phyloP scores from a whole-genome alignment of 2,329 filamentous ascomycete species.

The Neonectria neomacrospora region DNA sequence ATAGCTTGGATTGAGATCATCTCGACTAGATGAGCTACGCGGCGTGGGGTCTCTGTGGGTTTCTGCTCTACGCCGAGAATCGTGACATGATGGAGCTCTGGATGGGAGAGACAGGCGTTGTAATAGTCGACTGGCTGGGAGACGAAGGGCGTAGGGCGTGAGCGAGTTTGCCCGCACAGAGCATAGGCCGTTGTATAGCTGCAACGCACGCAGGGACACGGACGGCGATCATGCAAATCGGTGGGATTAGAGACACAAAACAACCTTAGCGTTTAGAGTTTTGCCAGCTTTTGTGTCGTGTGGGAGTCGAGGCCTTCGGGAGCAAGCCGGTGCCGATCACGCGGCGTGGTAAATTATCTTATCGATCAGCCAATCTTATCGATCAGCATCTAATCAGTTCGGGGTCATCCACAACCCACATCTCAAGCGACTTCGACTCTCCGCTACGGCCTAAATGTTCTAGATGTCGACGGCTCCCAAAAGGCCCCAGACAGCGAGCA shows the following conservation, averaged over 20 bases:
- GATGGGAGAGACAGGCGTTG: too few relatives aligned
- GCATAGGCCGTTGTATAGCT: background rate
- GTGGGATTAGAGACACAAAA: constrained; percentile 9
- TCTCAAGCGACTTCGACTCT: background rate
- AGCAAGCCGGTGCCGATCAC: background rate
- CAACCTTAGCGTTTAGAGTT: constrained; percentile 8
- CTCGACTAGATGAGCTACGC: constrained; percentile 25
- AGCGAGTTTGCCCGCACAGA: background rate
- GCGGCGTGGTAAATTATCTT: constrained; percentile 19
- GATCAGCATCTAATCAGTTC: constrained; percentile 25
- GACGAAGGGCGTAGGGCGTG: background rate
- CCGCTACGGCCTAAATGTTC: background rate
- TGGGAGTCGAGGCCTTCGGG: background rate
- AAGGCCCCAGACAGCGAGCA: background rate
- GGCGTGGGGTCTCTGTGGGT: constrained; percentile 25
- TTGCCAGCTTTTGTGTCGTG: background rate
- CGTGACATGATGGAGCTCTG: background rate
- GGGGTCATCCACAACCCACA: constrained; percentile 4
- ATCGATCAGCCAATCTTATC: constrained; percentile 33
- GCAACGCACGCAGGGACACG: background rate
- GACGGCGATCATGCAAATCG: background rate
- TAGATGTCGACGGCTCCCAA: background rate
- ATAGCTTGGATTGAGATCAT: constrained; percentile 33
- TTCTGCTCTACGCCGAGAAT: background rate
- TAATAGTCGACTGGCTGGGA: background rate